These are phyloP conservation scores for Lachancea meyersii DNA, from an alignment of 805 yeast genomes.

Conservation along the genomic window DNA sequence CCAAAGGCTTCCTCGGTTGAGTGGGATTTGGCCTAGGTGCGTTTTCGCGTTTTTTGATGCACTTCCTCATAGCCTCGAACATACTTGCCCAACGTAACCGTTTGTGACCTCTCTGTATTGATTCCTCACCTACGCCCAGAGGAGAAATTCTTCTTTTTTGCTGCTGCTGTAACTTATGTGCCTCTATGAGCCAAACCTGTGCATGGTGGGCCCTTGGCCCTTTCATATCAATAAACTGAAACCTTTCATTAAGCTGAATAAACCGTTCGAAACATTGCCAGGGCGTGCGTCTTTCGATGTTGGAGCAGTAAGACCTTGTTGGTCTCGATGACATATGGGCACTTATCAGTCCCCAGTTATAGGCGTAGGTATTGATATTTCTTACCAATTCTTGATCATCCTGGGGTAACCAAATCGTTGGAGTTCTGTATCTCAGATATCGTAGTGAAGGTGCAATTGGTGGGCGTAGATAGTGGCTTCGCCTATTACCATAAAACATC, in stretches of 20 bases:
- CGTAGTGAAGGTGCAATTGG: conserved; percentile 86
- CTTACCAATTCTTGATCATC: conserved; percentile 79
- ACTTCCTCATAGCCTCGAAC: conserved; percentile 90
- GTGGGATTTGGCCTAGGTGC: conserved; percentile 53
- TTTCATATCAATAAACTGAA: conserved; percentile 78
- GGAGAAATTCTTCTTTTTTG: conserved; percentile 88
- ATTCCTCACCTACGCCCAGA: conserved; percentile 86
- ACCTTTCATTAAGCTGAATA: conserved; percentile 84
- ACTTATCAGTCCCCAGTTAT: conserved; percentile 90
- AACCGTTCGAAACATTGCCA: conserved; percentile 99
- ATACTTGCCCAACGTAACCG: conserved; percentile 92
- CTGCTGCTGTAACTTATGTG: conserved; percentile 80
- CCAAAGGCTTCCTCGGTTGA: conserved; percentile 37
- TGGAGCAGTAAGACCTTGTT: conserved; percentile 68
- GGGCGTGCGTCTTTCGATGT: conserved; percentile 91
- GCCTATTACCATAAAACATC: conserved; percentile 43
- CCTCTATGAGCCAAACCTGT: conserved; percentile 87
- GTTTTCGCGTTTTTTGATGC: conserved; percentile 82
- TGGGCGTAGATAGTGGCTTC: conserved; percentile 65
- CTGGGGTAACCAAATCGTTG: conserved; percentile 93
- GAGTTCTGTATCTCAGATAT: conserved; percentile 75
- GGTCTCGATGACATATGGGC: conserved; percentile 66
- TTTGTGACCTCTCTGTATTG: conserved; percentile 88
- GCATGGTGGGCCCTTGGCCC: conserved; percentile 81
- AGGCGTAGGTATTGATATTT: conserved; percentile 77